Evolutionary conservation across 139 green algal genomes (phyloP).

Genomic region (Micractinium sp.): DNA sequence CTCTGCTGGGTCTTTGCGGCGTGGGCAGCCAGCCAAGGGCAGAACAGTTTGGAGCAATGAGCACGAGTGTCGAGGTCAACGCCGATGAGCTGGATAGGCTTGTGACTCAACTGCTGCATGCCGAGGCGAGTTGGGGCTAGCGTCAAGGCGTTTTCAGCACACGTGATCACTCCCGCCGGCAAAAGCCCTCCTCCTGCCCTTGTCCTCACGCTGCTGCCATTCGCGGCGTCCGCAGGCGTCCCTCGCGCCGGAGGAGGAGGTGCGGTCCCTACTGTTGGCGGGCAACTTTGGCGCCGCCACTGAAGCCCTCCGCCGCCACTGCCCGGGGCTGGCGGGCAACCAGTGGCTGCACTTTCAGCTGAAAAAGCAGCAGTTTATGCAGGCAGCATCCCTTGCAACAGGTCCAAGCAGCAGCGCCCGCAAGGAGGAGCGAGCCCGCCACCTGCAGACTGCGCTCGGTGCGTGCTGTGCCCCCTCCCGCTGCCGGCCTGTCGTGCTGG

Average conservation of each 20-base stretch:
- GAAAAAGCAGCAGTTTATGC: not conserved
- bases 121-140: not conserved
- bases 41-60: no score
- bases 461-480: not conserved
- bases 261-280: not conserved
- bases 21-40: no score
- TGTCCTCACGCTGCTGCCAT: not conserved
- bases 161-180: not conserved
- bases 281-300: constrained; percentile 4
- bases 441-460: constrained; percentile 16
- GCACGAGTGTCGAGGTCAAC: not conserved
- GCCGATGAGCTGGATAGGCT: not conserved
- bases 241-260: not conserved
- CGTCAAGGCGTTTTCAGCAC: not conserved
- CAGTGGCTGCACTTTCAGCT: constrained; percentile 29
- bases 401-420: not conserved
- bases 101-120: not conserved
- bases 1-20: no score
- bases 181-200: no score
- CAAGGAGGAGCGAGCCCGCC: not conserved
- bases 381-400: not conserved
- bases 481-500: not conserved
- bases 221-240: not conserved
- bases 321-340: not conserved
- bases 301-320: not conserved